These are phyloP conservation scores for Cenchrus purpureus DNA, from an alignment of 176 grass and related monocot genomes.

Conservation along the genomic window DNA sequence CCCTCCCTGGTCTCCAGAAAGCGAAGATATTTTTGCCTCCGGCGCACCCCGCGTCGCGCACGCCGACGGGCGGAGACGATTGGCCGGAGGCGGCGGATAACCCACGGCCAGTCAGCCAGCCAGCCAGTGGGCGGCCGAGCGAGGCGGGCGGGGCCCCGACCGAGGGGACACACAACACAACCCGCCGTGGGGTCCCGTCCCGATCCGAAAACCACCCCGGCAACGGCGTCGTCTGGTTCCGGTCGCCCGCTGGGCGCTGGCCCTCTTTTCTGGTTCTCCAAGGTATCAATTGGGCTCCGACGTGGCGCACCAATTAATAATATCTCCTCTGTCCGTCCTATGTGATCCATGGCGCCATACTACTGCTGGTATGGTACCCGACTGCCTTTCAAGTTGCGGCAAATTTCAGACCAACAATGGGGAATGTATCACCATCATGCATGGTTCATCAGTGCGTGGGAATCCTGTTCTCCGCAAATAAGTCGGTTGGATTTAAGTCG, in stretches of 20 bases:
- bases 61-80: neutral
- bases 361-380: neutral
- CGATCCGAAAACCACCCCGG: neutral
- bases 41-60: neutral
- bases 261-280: constrained; percentile 20
- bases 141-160: neutral
- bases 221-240: neutral
- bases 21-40: constrained; percentile 34
- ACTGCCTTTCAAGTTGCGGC: neutral
- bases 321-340: neutral
- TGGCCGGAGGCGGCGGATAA: constrained; percentile 4
- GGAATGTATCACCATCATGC: too few species aligned
- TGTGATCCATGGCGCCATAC: neutral
- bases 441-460: too few species aligned
- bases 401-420: too few species aligned
- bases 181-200: neutral
- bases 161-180: neutral
- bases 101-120: neutral
- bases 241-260: neutral
- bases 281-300: constrained; percentile 13
- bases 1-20: neutral
- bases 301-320: neutral
- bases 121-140: too few species aligned
- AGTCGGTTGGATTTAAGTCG: too few species aligned
- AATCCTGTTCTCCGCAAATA: neutral